Conservation (phyloP, 495 filamentous ascomycete genomes). For the Neurospora sp. region DNA sequence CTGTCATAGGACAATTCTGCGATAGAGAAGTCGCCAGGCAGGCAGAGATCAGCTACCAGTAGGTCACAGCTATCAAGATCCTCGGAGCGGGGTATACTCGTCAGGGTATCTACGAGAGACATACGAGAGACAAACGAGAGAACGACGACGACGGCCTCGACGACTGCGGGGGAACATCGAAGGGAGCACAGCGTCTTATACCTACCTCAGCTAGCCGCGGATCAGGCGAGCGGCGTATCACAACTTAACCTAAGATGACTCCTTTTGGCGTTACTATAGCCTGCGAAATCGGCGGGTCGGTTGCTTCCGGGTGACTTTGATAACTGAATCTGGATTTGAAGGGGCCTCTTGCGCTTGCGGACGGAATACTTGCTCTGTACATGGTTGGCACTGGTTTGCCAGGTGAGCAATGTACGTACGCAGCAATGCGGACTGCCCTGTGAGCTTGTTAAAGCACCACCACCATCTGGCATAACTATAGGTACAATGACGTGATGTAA, state of each 20-base stretch:
- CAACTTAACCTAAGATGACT: background rate
- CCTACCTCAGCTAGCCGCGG: background rate
- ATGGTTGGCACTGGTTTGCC: background rate
- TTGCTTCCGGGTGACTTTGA: background rate
- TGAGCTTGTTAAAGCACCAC: background rate
- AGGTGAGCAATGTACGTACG: background rate
- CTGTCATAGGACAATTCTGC: background rate
- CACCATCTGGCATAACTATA: background rate
- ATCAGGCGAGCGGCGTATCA: background rate
- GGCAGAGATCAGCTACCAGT: background rate
- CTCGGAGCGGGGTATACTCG: background rate
- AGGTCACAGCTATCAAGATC: background rate
- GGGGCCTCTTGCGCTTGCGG: background rate
- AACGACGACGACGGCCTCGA: background rate
- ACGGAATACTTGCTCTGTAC: background rate
- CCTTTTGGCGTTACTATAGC: background rate
- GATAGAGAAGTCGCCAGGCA: background rate
- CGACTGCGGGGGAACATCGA: background rate
- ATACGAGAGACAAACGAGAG: background rate
- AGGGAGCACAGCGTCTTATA: background rate
- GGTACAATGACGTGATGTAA: background rate
- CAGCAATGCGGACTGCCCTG: background rate
- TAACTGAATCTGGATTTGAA: background rate
- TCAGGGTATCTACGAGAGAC: background rate
- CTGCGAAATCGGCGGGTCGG: background rate